phyloP scores from a whole-genome alignment of 768 basidiomycete genomes.

The Hortiboletus flavorubellus region DNA sequence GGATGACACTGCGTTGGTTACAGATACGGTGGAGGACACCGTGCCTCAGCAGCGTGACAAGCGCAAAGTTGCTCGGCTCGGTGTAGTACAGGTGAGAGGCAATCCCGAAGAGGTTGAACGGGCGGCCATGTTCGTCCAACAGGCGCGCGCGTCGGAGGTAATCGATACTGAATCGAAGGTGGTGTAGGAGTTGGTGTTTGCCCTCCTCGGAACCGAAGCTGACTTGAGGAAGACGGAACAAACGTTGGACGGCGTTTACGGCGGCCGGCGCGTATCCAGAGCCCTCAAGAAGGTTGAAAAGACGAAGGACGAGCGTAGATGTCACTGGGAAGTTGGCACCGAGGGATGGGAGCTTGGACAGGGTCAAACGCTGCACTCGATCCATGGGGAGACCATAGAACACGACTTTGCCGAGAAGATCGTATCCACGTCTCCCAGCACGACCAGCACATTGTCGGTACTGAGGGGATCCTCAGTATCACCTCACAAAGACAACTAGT shows the following conservation, averaged over 20 bases:
- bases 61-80: conserved; percentile 68
- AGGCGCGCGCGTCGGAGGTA: conserved; percentile 59
- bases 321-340: conserved; percentile 65
- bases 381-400: conserved; percentile 68
- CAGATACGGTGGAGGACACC: conserved; percentile 62
- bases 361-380: conserved; percentile 57
- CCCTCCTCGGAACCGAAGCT: conserved; percentile 55
- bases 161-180: conserved; percentile 68
- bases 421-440: conserved; percentile 69
- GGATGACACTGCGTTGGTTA: conserved; percentile 32
- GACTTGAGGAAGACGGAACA: conserved; percentile 57
- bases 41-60: conserved; percentile 52
- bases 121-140: conserved; percentile 50
- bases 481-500: neutral
- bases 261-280: conserved; percentile 50
- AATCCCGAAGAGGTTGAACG: conserved; percentile 54
- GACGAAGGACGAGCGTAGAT: conserved; percentile 58
- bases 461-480: conserved; percentile 28
- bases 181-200: conserved; percentile 56
- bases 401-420: conserved; percentile 65
- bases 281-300: conserved; percentile 64
- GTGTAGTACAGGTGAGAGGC: conserved; percentile 58
- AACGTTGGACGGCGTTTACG: conserved; percentile 45
- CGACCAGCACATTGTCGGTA: conserved; percentile 74
- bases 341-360: conserved; percentile 61